Evolutionary conservation across 1,284 basidiomycete species (phyloP).

Genomic region (Pseudozyma pruni): DNA sequence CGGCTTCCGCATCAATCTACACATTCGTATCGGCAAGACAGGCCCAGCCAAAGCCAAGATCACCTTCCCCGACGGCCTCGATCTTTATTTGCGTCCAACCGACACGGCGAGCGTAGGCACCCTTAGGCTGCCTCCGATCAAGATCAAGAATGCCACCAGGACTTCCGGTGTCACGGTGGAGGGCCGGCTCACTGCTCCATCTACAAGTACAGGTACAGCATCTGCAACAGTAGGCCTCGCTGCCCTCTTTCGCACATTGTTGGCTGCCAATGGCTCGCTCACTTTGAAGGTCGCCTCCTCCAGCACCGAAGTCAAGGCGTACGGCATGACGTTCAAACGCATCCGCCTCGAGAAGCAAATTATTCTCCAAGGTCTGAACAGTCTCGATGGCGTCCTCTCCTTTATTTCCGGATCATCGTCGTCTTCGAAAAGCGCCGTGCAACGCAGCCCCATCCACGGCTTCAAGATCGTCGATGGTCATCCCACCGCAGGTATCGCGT

Average conservation of each 20-base stretch:
- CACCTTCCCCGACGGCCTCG: slow-evolving; percentile 43
- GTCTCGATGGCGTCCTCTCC: slow-evolving; percentile 42
- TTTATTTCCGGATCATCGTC: slow-evolving; percentile 6
- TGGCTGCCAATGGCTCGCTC: slow-evolving; percentile 12
- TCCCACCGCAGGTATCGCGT: slow-evolving; percentile 36
- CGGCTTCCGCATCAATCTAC: slow-evolving; percentile 29
- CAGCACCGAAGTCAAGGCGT: slow-evolving; percentile 50
- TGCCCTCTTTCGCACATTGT: slow-evolving; percentile 22
- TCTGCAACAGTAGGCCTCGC: slow-evolving; percentile 14
- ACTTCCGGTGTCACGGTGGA: slow-evolving; percentile 24
- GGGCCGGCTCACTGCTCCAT: slow-evolving; percentile 5
- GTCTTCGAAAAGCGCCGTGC: background rate
- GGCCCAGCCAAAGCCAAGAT: slow-evolving; percentile 50
- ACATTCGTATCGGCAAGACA: slow-evolving; percentile 29
- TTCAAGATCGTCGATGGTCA: slow-evolving; percentile 48
- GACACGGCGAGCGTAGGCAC: slow-evolving; percentile 23
- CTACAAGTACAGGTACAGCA: background rate
- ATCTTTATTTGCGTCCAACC: slow-evolving; percentile 28
- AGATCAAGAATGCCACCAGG: slow-evolving; percentile 27
- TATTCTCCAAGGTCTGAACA: slow-evolving; percentile 34
- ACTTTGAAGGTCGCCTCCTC: slow-evolving; percentile 21
- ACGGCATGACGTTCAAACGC: slow-evolving; percentile 50
- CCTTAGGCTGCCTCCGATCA: slow-evolving; percentile 30
- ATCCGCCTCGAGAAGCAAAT: slow-evolving; percentile 49
- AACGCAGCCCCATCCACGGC: slow-evolving; percentile 29